These are phyloP conservation scores for Cutaneotrichosporon spelunceum DNA, from an alignment of 1,284 basidiomycete genomes.

Conservation along the genomic window DNA sequence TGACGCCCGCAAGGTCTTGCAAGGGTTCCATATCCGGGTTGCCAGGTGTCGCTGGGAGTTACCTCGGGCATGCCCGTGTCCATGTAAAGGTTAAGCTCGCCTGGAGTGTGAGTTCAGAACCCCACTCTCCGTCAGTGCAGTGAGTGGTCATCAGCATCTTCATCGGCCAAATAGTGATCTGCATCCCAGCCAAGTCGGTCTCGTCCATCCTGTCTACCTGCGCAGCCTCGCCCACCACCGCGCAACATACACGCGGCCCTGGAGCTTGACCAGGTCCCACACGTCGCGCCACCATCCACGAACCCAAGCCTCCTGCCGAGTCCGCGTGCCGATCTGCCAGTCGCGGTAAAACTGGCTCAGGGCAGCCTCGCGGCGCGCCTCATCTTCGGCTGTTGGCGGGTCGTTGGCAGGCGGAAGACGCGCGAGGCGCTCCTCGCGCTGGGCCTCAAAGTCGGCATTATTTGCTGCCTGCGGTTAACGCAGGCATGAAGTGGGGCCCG, in stretches of 20 bases:
- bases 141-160: too few relatives aligned
- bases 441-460: constrained; percentile 41
- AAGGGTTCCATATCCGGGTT: too few relatives aligned
- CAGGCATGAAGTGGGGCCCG: neutral
- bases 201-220: neutral
- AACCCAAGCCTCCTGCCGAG: constrained; percentile 39
- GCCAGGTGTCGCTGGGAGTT: too few relatives aligned
- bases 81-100: too few relatives aligned
- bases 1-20: too few relatives aligned
- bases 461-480: constrained; percentile 31
- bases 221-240: constrained; percentile 12
- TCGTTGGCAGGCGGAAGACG: constrained; percentile 28
- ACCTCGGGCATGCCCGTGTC: too few relatives aligned
- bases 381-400: constrained; percentile 38
- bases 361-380: constrained; percentile 36
- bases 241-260: constrained; percentile 33
- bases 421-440: constrained; percentile 35
- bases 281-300: constrained; percentile 47
- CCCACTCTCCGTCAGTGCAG: too few relatives aligned
- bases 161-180: neutral
- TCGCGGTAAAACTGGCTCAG: constrained; percentile 47
- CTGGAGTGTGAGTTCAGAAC: too few relatives aligned
- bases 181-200: neutral
- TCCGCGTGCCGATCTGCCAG: constrained; percentile 45
- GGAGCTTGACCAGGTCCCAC: constrained; percentile 42